Percentiles rank a stretch among this genome's conserved stretches.
Conservation (phyloP, 2,329 filamentous ascomycete species). For the Penicillium janthinellum region DNA sequence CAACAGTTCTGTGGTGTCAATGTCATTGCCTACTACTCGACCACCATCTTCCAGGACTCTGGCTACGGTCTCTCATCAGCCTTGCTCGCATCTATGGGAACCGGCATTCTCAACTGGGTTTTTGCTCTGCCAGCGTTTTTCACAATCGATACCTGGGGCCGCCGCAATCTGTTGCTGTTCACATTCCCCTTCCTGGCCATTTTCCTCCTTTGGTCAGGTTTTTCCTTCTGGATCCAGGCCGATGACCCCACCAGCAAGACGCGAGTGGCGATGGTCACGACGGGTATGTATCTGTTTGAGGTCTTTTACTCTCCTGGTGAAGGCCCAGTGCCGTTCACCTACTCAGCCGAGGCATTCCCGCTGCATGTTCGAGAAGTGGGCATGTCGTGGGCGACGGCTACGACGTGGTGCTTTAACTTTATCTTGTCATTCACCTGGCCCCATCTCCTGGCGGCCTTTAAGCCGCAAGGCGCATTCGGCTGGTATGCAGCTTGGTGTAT, state of each 20-base stretch:
- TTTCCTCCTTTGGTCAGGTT: constrained; percentile 52
- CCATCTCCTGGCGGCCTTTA: constrained; percentile 50
- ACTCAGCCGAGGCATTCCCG: constrained; percentile 66
- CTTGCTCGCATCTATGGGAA: constrained; percentile 63
- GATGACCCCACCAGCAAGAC: constrained; percentile 27
- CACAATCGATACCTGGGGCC: constrained; percentile 68
- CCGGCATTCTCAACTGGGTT: constrained; percentile 66
- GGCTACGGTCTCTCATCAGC: constrained; percentile 56
- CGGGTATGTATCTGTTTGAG: constrained; percentile 52
- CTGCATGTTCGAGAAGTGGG: constrained; percentile 62
- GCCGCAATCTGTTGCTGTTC: constrained; percentile 62
- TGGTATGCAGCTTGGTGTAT: constrained; percentile 61
- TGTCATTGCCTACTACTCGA: constrained; percentile 63
- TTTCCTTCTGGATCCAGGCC: constrained; percentile 45
- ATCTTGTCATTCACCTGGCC: constrained; percentile 58
- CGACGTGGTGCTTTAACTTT: constrained; percentile 60
- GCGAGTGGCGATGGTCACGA: constrained; percentile 46
- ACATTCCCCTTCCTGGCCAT: constrained; percentile 64
- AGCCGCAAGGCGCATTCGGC: constrained; percentile 56
- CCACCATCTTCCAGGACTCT: constrained; percentile 61
- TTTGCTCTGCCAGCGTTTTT: constrained; percentile 66
- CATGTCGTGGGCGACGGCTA: constrained; percentile 61
- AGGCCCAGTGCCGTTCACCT: constrained; percentile 65
- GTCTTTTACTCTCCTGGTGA: constrained; percentile 59
- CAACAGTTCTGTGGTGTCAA: constrained; percentile 62